A percentile compares a stretch with the other conserved stretches of the same genome.
phyloP scores from a whole-genome alignment of 164 flowering plant species.

The Macadamia tetraphylla region DNA sequence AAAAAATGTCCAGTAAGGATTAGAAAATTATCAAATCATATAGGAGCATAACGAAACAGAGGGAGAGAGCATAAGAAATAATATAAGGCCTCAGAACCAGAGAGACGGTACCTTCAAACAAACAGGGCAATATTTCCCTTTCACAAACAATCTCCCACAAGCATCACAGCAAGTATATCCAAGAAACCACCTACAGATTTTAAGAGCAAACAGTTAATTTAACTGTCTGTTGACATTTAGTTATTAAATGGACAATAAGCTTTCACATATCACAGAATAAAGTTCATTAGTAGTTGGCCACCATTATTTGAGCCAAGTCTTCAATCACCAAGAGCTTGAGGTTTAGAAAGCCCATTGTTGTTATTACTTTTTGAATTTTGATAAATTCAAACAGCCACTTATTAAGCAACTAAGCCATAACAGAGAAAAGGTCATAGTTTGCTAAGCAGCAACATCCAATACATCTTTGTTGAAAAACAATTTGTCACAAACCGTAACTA shows the following conservation, averaged over 20 bases:
- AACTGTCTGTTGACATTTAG: too few relatives aligned
- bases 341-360: too few relatives aligned
- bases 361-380: too few relatives aligned
- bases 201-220: slow-evolving; percentile 1
- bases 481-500: too few relatives aligned
- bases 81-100: neutral
- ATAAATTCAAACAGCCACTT: too few relatives aligned
- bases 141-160: slow-evolving; percentile 96
- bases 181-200: slow-evolving; percentile 80
- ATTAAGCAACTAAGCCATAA: too few relatives aligned
- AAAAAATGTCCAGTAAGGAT: neutral
- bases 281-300: neutral
- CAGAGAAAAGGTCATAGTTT: too few relatives aligned
- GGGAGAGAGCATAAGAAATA: neutral
- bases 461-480: too few relatives aligned
- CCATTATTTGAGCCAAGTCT: slow-evolving; percentile 2
- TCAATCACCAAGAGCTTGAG: too few relatives aligned
- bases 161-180: slow-evolving; percentile 98
- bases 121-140: slow-evolving; percentile 95
- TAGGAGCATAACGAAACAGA: neutral
- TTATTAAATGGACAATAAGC: too few relatives aligned
- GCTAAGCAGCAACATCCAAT: too few relatives aligned
- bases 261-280: too few relatives aligned
- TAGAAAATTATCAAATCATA: neutral
- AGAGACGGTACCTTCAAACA: slow-evolving; percentile 75